Conservation (phyloP, 1,139 yeast genomes). For the Maudiozyma humilis region DNA sequence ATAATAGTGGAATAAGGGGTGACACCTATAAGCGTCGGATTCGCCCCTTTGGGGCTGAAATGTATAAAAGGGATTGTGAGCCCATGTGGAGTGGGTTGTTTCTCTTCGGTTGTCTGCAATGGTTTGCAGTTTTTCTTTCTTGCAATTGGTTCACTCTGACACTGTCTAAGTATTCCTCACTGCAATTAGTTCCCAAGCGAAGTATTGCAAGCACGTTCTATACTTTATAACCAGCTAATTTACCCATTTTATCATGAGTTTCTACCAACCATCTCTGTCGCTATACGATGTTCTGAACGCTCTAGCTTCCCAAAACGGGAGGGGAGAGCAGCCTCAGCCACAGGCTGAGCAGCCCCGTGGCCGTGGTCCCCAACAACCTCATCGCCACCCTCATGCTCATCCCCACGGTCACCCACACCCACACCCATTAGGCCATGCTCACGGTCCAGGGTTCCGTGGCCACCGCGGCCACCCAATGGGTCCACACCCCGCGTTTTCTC, state of each 20-base stretch:
- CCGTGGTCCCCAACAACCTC: neutral
- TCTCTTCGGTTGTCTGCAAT: too few relatives aligned
- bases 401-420: conserved; percentile 1
- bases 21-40: neutral
- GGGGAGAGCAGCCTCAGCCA: conserved; percentile 9
- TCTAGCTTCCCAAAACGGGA: conserved; percentile 16
- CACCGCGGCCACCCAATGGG: neutral
- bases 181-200: too few relatives aligned
- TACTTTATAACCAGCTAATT: neutral
- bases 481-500: conserved; percentile 1
- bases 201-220: too few relatives aligned
- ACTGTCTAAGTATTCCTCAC: too few relatives aligned
- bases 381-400: neutral
- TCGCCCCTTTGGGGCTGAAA: too few relatives aligned
- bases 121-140: too few relatives aligned
- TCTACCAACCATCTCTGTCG: conserved; percentile 28
- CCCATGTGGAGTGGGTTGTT: too few relatives aligned
- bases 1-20: too few relatives aligned
- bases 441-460: neutral
- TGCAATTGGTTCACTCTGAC: too few relatives aligned
- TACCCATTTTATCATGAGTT: conserved; percentile 18
- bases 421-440: neutral
- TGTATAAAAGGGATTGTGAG: neutral
- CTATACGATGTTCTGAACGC: conserved; percentile 27
- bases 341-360: neutral